Evolutionary conservation across 2,329 filamentous ascomycete species (phyloP).

Genomic region (Sporothrix inflata): DNA sequence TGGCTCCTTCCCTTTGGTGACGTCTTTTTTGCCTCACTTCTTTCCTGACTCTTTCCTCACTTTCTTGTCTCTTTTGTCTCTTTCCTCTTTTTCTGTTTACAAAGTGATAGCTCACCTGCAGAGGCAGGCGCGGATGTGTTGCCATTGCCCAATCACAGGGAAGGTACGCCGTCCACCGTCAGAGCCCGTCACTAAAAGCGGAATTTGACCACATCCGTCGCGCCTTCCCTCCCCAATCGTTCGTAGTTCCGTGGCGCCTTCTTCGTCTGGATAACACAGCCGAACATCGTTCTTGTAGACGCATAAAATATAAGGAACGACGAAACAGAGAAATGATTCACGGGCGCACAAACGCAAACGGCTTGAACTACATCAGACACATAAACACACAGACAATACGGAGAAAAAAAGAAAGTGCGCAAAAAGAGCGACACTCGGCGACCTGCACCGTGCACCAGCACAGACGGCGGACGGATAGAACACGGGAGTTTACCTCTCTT

Average conservation of each 20-base stretch:
- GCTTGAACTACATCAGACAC: background rate
- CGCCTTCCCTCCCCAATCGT: background rate
- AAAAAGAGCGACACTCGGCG: background rate
- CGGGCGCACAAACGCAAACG: background rate
- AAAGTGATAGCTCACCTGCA: slow-evolving; percentile 14
- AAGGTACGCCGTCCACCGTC: background rate
- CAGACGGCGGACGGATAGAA: background rate
- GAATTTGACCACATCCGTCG: background rate
- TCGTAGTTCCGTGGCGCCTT: background rate
- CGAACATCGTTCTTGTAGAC: background rate
- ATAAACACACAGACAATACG: background rate
- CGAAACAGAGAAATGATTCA: slow-evolving; percentile 1
- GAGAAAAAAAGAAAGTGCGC: background rate
- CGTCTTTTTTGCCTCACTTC: background rate
- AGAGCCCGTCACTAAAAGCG: background rate
- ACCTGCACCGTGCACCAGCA: slow-evolving; percentile 12
- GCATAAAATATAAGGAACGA: background rate
- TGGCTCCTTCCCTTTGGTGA: slow-evolving; percentile 14
- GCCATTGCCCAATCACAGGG: slow-evolving; percentile 20
- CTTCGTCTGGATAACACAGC: background rate
- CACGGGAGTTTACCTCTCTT: background rate
- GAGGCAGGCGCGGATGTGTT: slow-evolving; percentile 2
- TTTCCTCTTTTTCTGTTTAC: slow-evolving; percentile 2
- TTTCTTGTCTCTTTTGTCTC: background rate
- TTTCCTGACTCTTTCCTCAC: background rate